phyloP scores from a whole-genome alignment of 2,329 filamentous ascomycete genomes.

The Tolypocladium pustulatum region DNA sequence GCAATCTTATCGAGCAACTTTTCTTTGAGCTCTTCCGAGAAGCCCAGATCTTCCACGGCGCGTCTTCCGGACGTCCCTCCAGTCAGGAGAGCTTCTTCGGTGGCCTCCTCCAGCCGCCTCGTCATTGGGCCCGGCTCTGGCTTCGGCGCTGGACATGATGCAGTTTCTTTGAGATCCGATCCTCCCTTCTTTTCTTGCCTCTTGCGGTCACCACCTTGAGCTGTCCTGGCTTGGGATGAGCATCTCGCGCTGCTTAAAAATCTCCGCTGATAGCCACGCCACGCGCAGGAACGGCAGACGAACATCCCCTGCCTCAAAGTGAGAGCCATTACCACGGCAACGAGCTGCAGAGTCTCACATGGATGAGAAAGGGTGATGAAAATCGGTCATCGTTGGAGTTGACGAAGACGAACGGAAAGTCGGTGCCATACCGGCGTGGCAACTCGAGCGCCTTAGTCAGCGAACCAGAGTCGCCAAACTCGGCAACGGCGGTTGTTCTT shows the following conservation, averaged over 20 bases:
- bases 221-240: neutral
- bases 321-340: neutral
- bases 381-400: neutral
- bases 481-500: too few relatives aligned
- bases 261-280: neutral
- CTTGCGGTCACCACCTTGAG: neutral
- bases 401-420: too few relatives aligned
- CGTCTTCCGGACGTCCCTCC: conserved; percentile 49
- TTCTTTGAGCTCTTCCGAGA: conserved; percentile 52
- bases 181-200: neutral
- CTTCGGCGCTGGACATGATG: neutral
- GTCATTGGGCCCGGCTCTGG: conserved; percentile 36
- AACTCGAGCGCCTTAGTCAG: neutral
- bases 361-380: neutral
- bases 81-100: conserved; percentile 49
- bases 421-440: neutral
- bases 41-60: conserved; percentile 51
- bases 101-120: conserved; percentile 49
- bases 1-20: conserved; percentile 46
- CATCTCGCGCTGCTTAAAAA: neutral
- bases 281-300: neutral
- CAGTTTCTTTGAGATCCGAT: neutral
- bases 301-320: neutral
- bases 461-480: neutral
- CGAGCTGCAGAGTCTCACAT: neutral